Base-by-base conservation (phyloP, 108 stramenopile genomes). In the Seminavis robusta region DNA sequence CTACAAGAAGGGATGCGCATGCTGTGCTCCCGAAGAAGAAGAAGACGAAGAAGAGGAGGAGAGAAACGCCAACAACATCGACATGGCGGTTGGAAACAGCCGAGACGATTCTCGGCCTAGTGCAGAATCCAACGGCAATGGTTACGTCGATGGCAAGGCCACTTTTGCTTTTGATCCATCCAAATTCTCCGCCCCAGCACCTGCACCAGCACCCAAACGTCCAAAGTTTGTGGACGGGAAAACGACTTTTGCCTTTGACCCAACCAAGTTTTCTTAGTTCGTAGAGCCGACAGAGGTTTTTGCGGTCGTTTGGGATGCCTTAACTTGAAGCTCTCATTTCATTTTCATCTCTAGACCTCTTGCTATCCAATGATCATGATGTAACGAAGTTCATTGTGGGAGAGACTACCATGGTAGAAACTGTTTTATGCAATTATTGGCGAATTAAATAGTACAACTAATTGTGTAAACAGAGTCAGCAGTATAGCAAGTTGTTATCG, bases 171-270 rank as follows among this genome's bases (percentile, higher is more conserved):
- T 32, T 10, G 45, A 17, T 3, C 6, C 16, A 36, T 13, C 52
- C 8, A 36, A 10, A 33, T n/a, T n/a, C 16, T 21, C 15, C n/a
- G 26, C 4, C n/a, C n/a, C 38, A 55, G n/a, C 16, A 2, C 11
- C 10, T 41, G 24, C 21, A 45, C 23, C 25, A 17, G 16, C 50
- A 2, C 20, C 21, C 21, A 30, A 55, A 5, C 24, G 46, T 23
- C 46, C 54, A 7, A 36, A 31, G 9, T 65, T 33, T 32, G 58
- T 67, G 20, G 66, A 67, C 47, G 66, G 66, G 15, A 67, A 67
- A 28, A 33, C 52, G 4, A 46, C 23, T 5, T 67, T 67, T 44
- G 66, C 66, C 30, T 67, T 67, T 59, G 66, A 67, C 52, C 66
- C 66, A 0, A 33, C 58, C n/a, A 23, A 33, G 33, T 67, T 67